phyloP scores from a whole-genome alignment of 78 protist species.

The Chrysochromulina parva region DNA sequence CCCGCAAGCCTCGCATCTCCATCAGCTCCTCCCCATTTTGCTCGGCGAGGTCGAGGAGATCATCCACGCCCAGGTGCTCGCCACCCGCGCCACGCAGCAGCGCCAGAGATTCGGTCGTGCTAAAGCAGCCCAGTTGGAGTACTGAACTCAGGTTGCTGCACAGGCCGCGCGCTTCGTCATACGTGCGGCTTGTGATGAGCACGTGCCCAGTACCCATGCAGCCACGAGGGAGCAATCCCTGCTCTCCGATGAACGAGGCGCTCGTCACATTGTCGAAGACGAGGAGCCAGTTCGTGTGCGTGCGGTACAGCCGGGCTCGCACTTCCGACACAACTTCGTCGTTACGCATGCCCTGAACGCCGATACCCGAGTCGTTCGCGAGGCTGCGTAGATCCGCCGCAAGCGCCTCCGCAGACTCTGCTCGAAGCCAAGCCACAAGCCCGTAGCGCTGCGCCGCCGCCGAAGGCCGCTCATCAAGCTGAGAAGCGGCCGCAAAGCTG shows the following conservation, averaged over 20 bases:
- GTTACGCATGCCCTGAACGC: conserved; percentile 6
- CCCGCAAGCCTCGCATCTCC: no score
- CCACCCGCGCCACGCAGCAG: not conserved
- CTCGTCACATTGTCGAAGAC: not conserved
- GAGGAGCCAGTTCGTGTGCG: not conserved
- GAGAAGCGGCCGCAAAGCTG: not conserved
- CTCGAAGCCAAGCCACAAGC: not conserved
- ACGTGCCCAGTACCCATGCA: not conserved
- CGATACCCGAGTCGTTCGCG: not conserved
- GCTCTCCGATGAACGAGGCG: not conserved
- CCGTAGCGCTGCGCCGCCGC: not conserved
- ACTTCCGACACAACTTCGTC: not conserved
- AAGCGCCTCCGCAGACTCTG: not conserved
- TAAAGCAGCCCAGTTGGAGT: not conserved
- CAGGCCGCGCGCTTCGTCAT: no score
- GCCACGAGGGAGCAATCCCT: not conserved
- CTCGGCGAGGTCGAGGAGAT: not conserved
- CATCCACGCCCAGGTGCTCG: conserved; percentile 15
- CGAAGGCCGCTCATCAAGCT: not conserved
- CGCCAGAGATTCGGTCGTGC: not conserved
- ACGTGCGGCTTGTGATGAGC: not conserved
- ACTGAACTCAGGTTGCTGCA: no score
- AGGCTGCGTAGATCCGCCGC: not conserved
- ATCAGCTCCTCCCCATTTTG: no score
- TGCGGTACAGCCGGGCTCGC: conserved; percentile 2